A percentile compares a stretch with the other conserved stretches of the same genome.
These are phyloP conservation scores for Rhinocladiella mackenziei DNA, from an alignment of 2,329 filamentous ascomycete species.

Conservation along the genomic window DNA sequence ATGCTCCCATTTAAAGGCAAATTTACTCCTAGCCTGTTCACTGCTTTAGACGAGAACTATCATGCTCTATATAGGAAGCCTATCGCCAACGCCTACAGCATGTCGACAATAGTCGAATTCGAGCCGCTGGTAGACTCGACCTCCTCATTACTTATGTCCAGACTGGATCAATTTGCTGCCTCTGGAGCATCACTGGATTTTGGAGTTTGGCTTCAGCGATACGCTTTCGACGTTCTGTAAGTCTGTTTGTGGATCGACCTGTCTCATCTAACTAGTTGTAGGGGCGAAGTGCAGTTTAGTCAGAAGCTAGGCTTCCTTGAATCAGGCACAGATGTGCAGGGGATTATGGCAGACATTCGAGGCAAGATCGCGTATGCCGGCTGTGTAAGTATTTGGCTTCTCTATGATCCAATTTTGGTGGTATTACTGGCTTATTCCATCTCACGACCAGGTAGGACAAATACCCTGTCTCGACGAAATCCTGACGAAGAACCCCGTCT, in stretches of 20 bases:
- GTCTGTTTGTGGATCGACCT: neutral
- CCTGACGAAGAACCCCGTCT: slow-evolving; percentile 31
- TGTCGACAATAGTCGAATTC: slow-evolving; percentile 22
- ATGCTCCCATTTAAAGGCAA: slow-evolving; percentile 29
- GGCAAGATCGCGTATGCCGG: slow-evolving; percentile 12
- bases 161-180: slow-evolving; percentile 52
- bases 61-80: slow-evolving; percentile 70
- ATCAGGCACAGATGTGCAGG: slow-evolving; percentile 16
- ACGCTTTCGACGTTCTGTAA: slow-evolving; percentile 26
- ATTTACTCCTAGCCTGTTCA: slow-evolving; percentile 51
- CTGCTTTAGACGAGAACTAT: slow-evolving; percentile 66
- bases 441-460: slow-evolving; percentile 13
- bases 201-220: slow-evolving; percentile 20
- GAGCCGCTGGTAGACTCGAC: slow-evolving; percentile 77
- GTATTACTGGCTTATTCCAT: neutral
- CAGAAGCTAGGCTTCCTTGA: slow-evolving; percentile 30
- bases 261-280: slow-evolving; percentile 2
- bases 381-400: slow-evolving; percentile 2
- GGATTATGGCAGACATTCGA: slow-evolving; percentile 29
- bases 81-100: slow-evolving; percentile 65
- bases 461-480: slow-evolving; percentile 25
- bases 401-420: neutral
- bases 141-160: slow-evolving; percentile 63
- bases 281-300: slow-evolving; percentile 36
- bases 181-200: slow-evolving; percentile 11